phyloP scores from a whole-genome alignment of 2,329 filamentous ascomycete genomes.

The Cercospora sesami region DNA sequence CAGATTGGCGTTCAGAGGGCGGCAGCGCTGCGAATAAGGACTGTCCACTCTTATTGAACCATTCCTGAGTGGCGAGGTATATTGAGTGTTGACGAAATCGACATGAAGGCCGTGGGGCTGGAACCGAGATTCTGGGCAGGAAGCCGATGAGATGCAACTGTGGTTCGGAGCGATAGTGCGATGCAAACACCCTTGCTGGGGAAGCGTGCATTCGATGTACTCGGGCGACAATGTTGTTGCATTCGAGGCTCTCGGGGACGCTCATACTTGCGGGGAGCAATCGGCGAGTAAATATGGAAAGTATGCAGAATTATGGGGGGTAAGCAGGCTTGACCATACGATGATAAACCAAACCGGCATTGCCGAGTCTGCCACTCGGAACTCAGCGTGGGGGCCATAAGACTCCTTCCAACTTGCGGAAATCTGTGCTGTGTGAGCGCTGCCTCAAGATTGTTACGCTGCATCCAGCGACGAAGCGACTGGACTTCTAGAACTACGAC shows the following conservation, averaged over 20 bases:
- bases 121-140: background rate
- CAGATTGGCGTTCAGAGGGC: background rate
- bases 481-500: too few relatives aligned
- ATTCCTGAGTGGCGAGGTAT: background rate
- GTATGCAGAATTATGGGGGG: background rate
- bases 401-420: background rate
- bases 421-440: background rate
- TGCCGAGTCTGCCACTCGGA: background rate
- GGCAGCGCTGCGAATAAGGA: background rate
- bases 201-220: background rate
- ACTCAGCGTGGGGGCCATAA: background rate
- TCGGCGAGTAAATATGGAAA: slow-evolving; percentile 3
- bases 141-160: background rate
- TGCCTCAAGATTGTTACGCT: background rate
- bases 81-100: background rate
- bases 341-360: background rate
- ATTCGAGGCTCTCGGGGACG: slow-evolving; percentile 4
- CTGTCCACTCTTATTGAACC: background rate
- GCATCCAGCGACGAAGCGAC: background rate
- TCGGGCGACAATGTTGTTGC: background rate
- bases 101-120: background rate
- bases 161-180: slow-evolving; percentile 4
- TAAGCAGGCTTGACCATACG: background rate
- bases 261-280: background rate
- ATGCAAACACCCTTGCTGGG: slow-evolving; percentile 4